phyloP scores from a whole-genome alignment of 2,329 filamentous ascomycete species.

The Dactylonectria estremocensis region DNA sequence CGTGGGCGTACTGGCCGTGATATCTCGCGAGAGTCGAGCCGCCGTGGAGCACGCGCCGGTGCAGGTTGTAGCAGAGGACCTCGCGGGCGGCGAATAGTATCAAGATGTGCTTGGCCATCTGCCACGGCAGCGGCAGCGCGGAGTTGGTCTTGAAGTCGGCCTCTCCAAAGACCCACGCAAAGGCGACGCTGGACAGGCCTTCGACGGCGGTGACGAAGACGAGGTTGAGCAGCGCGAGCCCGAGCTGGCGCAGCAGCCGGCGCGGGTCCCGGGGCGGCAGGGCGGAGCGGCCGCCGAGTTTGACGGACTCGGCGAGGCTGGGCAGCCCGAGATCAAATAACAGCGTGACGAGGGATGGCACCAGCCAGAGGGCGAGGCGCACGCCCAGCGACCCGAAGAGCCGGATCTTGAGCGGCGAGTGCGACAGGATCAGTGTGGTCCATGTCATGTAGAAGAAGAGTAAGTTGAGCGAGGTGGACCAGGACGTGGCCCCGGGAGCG shows the following conservation, averaged over 20 bases:
- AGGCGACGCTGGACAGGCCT: constrained; percentile 57
- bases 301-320: constrained; percentile 77
- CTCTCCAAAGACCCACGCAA: constrained; percentile 51
- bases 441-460: constrained; percentile 94
- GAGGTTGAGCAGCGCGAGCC: constrained; percentile 64
- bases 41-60: constrained; percentile 79
- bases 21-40: constrained; percentile 56
- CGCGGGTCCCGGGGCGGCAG: constrained; percentile 63
- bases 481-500: constrained; percentile 74
- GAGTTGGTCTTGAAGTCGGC: constrained; percentile 65
- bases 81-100: constrained; percentile 65
- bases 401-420: constrained; percentile 82
- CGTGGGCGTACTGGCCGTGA: constrained; percentile 66
- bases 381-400: constrained; percentile 78
- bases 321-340: constrained; percentile 81
- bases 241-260: constrained; percentile 54
- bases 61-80: constrained; percentile 79
- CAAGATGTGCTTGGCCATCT: constrained; percentile 65
- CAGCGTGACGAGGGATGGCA: constrained; percentile 81
- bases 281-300: constrained; percentile 71
- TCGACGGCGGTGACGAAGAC: constrained; percentile 61
- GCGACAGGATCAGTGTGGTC: constrained; percentile 85
- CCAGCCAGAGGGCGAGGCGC: constrained; percentile 78
- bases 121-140: constrained; percentile 68
- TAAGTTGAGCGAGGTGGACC: constrained; percentile 85